These are phyloP conservation scores for Melanomma pulvis-pyrius DNA, from an alignment of 495 filamentous ascomycete genomes.

Conservation along the genomic window DNA sequence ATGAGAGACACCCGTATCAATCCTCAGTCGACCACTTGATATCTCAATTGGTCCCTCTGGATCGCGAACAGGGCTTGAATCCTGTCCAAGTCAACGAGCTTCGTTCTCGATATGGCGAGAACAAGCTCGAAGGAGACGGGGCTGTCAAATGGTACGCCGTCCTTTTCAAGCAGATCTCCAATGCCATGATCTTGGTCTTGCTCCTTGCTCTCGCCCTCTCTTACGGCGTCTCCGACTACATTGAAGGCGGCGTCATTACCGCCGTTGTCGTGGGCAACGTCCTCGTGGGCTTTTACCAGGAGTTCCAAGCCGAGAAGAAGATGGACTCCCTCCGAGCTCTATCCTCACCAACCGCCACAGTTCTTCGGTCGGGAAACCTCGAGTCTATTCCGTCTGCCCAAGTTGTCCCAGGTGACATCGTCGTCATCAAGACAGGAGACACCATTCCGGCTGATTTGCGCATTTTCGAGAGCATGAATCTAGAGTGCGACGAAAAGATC, in stretches of 20 bases:
- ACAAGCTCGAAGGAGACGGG: slow-evolving; percentile 65
- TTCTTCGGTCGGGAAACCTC: slow-evolving; percentile 69
- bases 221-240: slow-evolving; percentile 40
- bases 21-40: slow-evolving; percentile 56
- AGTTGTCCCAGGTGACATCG: slow-evolving; percentile 76
- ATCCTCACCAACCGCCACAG: slow-evolving; percentile 74
- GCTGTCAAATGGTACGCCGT: slow-evolving; percentile 66
- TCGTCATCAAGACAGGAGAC: slow-evolving; percentile 65
- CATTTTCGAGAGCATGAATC: slow-evolving; percentile 66
- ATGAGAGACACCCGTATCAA: slow-evolving; percentile 55
- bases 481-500: slow-evolving; percentile 72
- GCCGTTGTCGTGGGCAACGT: slow-evolving; percentile 81
- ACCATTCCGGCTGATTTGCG: slow-evolving; percentile 70
- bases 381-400: slow-evolving; percentile 68
- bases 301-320: slow-evolving; percentile 81
- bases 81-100: slow-evolving; percentile 53
- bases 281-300: slow-evolving; percentile 75
- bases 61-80: slow-evolving; percentile 63
- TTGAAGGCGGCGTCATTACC: slow-evolving; percentile 80
- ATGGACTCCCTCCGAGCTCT: slow-evolving; percentile 76
- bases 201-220: slow-evolving; percentile 33
- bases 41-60: slow-evolving; percentile 51
- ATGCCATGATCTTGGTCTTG: slow-evolving; percentile 64
- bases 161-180: slow-evolving; percentile 65
- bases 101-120: slow-evolving; percentile 58